These are phyloP conservation scores for Nakazawaea laoshanensis DNA, from an alignment of 805 yeast genomes.

Conservation along the genomic window DNA sequence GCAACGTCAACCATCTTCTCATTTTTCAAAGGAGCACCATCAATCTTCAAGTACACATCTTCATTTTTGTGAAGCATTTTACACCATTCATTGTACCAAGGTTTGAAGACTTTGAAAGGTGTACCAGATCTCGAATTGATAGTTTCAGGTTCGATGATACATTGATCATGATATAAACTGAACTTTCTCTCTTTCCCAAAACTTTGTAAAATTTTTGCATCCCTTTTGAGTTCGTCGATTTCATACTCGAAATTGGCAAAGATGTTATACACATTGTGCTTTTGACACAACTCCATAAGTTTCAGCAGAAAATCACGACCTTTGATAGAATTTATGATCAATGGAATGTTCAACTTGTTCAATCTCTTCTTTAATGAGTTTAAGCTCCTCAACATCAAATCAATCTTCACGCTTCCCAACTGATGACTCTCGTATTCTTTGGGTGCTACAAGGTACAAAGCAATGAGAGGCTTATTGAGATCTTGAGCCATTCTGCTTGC, in stretches of 20 bases:
- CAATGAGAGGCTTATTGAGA: conserved; percentile 25
- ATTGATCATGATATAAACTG: conserved; percentile 27
- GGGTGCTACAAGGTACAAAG: conserved; percentile 32
- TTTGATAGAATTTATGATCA: conserved; percentile 18
- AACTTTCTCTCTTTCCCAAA: conserved; percentile 17
- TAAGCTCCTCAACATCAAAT: conserved; percentile 28
- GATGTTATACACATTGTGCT: conserved; percentile 20
- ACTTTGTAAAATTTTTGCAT: conserved; percentile 14
- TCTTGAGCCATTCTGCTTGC: conserved; percentile 25
- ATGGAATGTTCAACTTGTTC: conserved; percentile 26
- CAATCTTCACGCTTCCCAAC: conserved; percentile 32
- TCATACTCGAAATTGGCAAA: conserved; percentile 33
- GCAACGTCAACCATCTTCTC: neutral
- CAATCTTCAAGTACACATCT: conserved; percentile 11
- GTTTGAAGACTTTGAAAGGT: conserved; percentile 34
- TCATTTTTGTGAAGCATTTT: conserved; percentile 17
- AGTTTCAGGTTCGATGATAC: conserved; percentile 31
- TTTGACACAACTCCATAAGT: conserved; percentile 19
- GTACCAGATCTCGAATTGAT: conserved; percentile 27
- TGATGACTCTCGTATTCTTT: conserved; percentile 33
- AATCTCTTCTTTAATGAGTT: conserved; percentile 22
- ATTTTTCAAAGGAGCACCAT: conserved; percentile 1
- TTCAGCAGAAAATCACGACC: conserved; percentile 16
- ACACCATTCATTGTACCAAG: conserved; percentile 33
- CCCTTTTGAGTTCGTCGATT: conserved; percentile 32